These are phyloP conservation scores for Tetrapisispora namnaoensis DNA, from an alignment of 805 yeast species.

Conservation along the genomic window DNA sequence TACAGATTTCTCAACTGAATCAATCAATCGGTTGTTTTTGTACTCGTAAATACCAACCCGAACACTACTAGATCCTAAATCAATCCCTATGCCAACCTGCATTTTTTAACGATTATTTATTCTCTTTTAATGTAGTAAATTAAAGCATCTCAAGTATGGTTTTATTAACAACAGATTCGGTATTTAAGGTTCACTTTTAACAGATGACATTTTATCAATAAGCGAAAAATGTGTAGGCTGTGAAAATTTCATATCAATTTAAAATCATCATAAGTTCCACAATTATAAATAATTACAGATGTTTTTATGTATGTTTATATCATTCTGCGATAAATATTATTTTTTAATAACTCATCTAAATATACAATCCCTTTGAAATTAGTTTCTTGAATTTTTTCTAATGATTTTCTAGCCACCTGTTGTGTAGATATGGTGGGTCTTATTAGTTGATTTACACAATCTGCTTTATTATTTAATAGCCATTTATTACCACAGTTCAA, in stretches of 20 bases:
- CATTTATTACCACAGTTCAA: slow-evolving; percentile 37
- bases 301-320: too few species aligned
- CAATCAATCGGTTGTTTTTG: slow-evolving; percentile 11
- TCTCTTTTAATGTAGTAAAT: too few species aligned
- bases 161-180: too few species aligned
- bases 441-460: slow-evolving; percentile 36
- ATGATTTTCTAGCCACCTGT: slow-evolving; percentile 50
- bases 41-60: slow-evolving; percentile 30
- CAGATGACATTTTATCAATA: too few species aligned
- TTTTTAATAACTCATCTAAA: slow-evolving; percentile 38
- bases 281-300: too few species aligned
- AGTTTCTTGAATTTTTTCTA: slow-evolving; percentile 44
- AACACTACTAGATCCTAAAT: slow-evolving; percentile 43
- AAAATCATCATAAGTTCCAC: too few species aligned
- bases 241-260: too few species aligned
- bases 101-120: background rate
- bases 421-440: slow-evolving; percentile 62
- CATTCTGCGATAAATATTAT: too few species aligned
- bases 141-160: too few species aligned
- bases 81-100: slow-evolving; percentile 34
- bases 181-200: too few species aligned
- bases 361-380: slow-evolving; percentile 48
- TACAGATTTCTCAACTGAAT: slow-evolving; percentile 6
- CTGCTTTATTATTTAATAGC: slow-evolving; percentile 32
- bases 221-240: too few species aligned